These are phyloP conservation scores for Suillus subaureus DNA, from an alignment of 768 basidiomycete genomes.

Conservation along the genomic window DNA sequence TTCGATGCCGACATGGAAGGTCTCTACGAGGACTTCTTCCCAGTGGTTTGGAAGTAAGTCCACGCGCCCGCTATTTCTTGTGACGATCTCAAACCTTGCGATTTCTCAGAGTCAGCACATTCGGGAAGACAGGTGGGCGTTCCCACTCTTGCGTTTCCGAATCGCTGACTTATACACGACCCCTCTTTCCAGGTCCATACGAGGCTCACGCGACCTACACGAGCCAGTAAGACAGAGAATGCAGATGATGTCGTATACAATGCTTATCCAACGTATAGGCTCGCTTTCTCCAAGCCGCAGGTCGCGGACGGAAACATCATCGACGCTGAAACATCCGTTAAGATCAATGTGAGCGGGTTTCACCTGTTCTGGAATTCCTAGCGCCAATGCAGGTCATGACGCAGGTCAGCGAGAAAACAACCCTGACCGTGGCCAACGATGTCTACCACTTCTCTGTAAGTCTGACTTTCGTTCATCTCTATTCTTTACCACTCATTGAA, in stretches of 20 bases:
- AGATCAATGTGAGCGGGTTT: neutral
- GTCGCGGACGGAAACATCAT: neutral
- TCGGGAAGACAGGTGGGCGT: neutral
- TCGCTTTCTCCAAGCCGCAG: neutral
- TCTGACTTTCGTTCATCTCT: neutral
- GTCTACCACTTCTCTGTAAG: slow-evolving; percentile 3
- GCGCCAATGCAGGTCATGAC: neutral
- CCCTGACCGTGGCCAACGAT: neutral
- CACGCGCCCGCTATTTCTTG: neutral
- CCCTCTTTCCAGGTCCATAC: neutral
- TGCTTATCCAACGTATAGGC: neutral
- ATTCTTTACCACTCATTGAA: neutral
- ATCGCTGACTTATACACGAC: neutral
- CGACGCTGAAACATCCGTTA: neutral
- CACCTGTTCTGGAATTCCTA: neutral
- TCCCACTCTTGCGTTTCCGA: too few species aligned
- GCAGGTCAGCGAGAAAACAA: neutral
- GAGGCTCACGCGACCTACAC: neutral
- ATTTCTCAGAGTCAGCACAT: neutral
- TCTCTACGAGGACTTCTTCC: neutral
- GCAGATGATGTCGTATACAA: neutral
- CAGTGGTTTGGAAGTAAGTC: slow-evolving; percentile 4
- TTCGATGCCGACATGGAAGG: neutral
- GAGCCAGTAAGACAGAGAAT: neutral
- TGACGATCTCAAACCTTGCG: neutral